Conservation (phyloP, 306 rosid genomes). For the Ormosia semicastrata region DNA sequence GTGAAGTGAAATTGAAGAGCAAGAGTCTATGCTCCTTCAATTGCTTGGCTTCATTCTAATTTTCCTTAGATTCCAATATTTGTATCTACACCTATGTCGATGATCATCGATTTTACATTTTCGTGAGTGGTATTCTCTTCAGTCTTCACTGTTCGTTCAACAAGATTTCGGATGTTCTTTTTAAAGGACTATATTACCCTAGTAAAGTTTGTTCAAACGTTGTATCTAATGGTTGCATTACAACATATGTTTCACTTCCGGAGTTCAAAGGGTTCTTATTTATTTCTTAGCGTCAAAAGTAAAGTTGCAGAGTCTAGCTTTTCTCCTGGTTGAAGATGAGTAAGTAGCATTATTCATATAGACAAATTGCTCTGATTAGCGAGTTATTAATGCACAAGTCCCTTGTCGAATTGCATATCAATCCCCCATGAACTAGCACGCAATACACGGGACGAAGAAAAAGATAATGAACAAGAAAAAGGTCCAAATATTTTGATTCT, state of each 20-base stretch:
- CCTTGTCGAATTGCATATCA: background rate
- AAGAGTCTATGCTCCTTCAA: slow-evolving; percentile 32
- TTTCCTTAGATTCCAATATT: slow-evolving; percentile 44
- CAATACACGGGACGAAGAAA: background rate
- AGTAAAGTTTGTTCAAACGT: background rate
- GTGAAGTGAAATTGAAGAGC: slow-evolving; percentile 64
- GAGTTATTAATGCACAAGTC: too few species aligned
- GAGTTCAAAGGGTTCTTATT: background rate
- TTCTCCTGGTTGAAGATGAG: background rate
- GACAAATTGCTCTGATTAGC: background rate
- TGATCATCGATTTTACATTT: slow-evolving; percentile 41
- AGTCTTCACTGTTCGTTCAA: slow-evolving; percentile 21
- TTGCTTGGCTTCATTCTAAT: slow-evolving; percentile 52
- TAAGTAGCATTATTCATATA: background rate
- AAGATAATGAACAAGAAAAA: background rate
- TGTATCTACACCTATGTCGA: slow-evolving; percentile 53
- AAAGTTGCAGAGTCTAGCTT: background rate
- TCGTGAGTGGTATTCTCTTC: slow-evolving; percentile 31
- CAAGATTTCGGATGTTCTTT: background rate
- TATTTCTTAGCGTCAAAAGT: background rate
- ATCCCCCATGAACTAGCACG: background rate
- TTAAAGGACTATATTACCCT: background rate
- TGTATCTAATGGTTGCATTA: background rate
- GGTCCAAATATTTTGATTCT: background rate
- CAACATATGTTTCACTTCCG: background rate